phyloP scores from a whole-genome alignment of 129 eudicot genomes.

The Saussurea involucrata region DNA sequence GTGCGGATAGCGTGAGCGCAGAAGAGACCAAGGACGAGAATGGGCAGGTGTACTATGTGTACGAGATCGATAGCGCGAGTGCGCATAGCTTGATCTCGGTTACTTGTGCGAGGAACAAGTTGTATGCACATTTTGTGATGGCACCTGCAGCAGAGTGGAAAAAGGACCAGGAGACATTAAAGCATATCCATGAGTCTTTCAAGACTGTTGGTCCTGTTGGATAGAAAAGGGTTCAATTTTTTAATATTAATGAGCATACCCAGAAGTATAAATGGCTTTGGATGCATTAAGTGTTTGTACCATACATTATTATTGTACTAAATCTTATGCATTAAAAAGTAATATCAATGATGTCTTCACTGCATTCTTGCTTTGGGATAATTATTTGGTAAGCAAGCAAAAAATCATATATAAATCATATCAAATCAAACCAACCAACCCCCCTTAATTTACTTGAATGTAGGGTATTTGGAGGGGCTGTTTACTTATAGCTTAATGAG shows the following conservation, averaged over 20 bases:
- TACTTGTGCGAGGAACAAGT: slow-evolving; percentile 80
- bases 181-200: slow-evolving; percentile 85
- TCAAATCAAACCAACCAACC: not conserved
- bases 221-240: slow-evolving; percentile 6
- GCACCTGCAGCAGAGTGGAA: slow-evolving; percentile 87
- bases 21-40: slow-evolving; percentile 80
- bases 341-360: not conserved
- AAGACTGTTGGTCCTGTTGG: slow-evolving; percentile 69
- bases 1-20: slow-evolving; percentile 62
- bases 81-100: slow-evolving; percentile 83
- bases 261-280: slow-evolving; percentile 7
- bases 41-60: slow-evolving; percentile 79
- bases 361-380: not conserved
- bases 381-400: not conserved
- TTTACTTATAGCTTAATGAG: too few species aligned
- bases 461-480: too few species aligned
- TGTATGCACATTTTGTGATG: slow-evolving; percentile 92
- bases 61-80: slow-evolving; percentile 62
- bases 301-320: slow-evolving; percentile 4
- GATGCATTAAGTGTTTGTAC: not conserved
- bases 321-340: slow-evolving; percentile 5
- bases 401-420: not conserved
- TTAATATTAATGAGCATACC: slow-evolving; percentile 8
- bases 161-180: slow-evolving; percentile 66
- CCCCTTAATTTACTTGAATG: not conserved